Conservation (phyloP, 2,329 filamentous ascomycete genomes). For the Fusarium tuaranense region DNA sequence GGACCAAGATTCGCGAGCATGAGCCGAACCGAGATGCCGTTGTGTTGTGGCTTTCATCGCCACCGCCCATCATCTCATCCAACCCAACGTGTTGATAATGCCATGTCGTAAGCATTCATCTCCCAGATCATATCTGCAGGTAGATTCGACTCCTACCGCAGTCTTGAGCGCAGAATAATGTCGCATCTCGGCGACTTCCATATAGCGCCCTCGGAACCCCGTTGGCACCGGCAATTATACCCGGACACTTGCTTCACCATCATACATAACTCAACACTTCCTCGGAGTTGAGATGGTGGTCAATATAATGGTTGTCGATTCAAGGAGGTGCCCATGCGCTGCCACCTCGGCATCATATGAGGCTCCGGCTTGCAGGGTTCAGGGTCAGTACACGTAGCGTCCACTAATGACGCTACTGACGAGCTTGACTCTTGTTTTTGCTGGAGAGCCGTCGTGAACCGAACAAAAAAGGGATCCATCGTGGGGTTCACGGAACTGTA, state of each 20-base stretch:
- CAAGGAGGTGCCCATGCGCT: background rate
- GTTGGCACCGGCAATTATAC: background rate
- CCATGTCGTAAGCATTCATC: background rate
- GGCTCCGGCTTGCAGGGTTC: background rate
- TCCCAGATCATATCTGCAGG: background rate
- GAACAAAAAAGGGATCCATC: background rate
- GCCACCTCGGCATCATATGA: background rate
- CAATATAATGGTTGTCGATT: background rate
- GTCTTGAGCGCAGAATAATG: background rate
- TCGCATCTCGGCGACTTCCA: background rate
- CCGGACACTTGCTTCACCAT: background rate
- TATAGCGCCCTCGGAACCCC: background rate
- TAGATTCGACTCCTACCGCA: background rate
- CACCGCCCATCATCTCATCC: background rate
- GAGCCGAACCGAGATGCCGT: background rate
- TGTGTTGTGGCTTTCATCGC: background rate
- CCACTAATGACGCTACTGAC: background rate
- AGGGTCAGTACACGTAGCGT: background rate
- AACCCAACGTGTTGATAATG: background rate
- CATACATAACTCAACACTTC: background rate
- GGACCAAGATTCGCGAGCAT: slow-evolving; percentile 1
- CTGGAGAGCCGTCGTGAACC: background rate
- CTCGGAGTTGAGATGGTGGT: background rate
- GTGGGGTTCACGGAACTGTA: background rate
- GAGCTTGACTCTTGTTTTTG: background rate